Evolutionary conservation across 176 grass and related monocot species (phyloP).

Genomic region (Zea mays): DNA sequence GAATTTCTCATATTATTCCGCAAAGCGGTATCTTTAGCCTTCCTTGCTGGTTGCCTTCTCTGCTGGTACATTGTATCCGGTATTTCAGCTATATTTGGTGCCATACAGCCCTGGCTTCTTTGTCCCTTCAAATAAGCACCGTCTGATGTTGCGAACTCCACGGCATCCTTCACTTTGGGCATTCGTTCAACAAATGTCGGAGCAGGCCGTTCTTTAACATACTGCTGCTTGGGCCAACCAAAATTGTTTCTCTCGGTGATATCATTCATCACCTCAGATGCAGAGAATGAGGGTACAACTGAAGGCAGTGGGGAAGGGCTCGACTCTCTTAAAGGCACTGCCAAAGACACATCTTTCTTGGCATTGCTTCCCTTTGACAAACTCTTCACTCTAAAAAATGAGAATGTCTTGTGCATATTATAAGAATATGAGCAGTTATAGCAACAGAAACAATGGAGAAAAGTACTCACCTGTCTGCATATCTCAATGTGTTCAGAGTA

Average conservation of each 20-base stretch:
- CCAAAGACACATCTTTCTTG: slow-evolving; percentile 68
- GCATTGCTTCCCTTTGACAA: slow-evolving; percentile 76
- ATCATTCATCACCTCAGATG: slow-evolving; percentile 54
- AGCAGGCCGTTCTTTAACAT: slow-evolving; percentile 47
- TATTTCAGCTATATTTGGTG: slow-evolving; percentile 46
- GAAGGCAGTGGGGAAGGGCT: slow-evolving; percentile 58
- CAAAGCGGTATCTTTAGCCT: slow-evolving; percentile 19
- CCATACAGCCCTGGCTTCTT: no score
- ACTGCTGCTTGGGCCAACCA: slow-evolving; percentile 67
- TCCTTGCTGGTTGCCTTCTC: slow-evolving; percentile 44
- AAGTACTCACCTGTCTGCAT: slow-evolving; percentile 88
- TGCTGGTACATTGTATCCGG: slow-evolving; percentile 59
- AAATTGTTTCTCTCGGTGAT: slow-evolving; percentile 59
- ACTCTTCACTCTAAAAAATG: slow-evolving; percentile 81
- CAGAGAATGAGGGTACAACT: slow-evolving; percentile 43
- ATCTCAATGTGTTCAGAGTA: slow-evolving; percentile 96
- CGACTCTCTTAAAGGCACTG: slow-evolving; percentile 56
- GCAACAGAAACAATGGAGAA: slow-evolving; percentile 12
- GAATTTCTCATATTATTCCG: slow-evolving; percentile 42
- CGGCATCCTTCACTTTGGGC: slow-evolving; percentile 47
- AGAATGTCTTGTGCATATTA: slow-evolving; percentile 28
- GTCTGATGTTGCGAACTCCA: slow-evolving; percentile 17
- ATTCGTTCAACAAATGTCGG: slow-evolving; percentile 39
- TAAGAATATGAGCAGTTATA: slow-evolving; percentile 12
- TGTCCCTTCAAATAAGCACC: no score